Base-by-base conservation (phyloP, 768 basidiomycete species). In the Cytidiella melzeri region DNA sequence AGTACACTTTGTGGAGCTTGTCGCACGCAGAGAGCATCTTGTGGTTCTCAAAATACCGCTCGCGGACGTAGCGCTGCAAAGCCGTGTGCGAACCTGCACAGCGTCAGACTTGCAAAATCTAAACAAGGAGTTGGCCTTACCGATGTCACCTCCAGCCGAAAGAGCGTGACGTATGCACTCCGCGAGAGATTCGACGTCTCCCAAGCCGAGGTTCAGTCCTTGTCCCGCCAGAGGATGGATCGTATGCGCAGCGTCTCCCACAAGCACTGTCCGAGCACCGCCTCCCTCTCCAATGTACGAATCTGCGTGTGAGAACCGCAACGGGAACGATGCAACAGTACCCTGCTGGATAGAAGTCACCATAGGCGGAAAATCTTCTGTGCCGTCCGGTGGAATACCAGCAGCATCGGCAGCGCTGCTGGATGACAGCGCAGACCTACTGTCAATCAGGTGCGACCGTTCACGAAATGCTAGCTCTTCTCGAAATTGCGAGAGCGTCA, bases 221-320 rank as follows among this genome's bases (percentile, higher is more conserved):
- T 98, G 95, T 2, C 96, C 96, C 0, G 94, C 95, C 23, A 98
- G 79, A 1, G 96, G 95, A 61, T 98, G 95, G 1, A 92, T 73
- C 0, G 90, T 91, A 61, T 98, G 96, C 15, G 94, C 96, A 1
- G 95, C 94, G 66, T 99, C 96, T 2, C 96, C 96, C 1, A 98
- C 79, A 6, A 98, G 81, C 2, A 85, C 93, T 1, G 90, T 94
- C 3, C 95, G 78, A 2, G 70, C 64, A 4, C 80, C 76, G 26
- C 55, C 49, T 0, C 80, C 82, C 60, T 83, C 83, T 13, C 93
- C 92, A 39, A 94, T 70, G 65, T 99, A 98, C 0, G 76, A 66
- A 30, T 93, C 89, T 1, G 90, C 86, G 56, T 98, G 96, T 42
- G 79, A 87, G 54, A 89, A 85, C 24, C 83, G 77, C 4, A 98